These are phyloP conservation scores for Botrytis elliptica DNA, from an alignment of 2,329 filamentous ascomycete genomes.

Conservation along the genomic window DNA sequence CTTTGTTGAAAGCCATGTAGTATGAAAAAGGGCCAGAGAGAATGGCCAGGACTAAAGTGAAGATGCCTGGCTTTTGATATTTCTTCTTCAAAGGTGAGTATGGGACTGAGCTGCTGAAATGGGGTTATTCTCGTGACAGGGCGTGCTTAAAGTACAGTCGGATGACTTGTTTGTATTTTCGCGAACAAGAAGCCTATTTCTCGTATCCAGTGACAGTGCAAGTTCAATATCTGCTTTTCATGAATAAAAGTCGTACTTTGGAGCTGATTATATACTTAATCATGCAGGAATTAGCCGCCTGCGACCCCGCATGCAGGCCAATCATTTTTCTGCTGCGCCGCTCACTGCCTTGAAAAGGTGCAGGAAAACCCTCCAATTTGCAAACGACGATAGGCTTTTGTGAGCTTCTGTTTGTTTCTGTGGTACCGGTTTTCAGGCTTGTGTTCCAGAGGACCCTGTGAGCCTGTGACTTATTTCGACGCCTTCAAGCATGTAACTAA, in stretches of 20 bases:
- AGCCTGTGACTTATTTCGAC: neutral
- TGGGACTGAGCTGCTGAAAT: neutral
- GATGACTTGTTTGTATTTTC: neutral
- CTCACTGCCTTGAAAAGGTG: neutral
- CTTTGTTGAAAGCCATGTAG: neutral
- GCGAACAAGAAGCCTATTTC: neutral
- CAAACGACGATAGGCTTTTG: neutral
- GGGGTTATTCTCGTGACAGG: neutral
- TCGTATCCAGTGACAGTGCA: neutral
- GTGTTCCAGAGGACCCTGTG: neutral
- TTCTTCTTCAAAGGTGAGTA: neutral
- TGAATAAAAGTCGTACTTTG: neutral
- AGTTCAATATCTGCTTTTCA: neutral
- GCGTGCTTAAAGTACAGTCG: too few species aligned
- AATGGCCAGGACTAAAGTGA: neutral
- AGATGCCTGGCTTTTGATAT: neutral
- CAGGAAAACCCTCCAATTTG: neutral
- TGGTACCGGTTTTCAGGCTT: neutral
- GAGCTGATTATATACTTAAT: neutral
- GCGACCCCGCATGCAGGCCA: neutral
- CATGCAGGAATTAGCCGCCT: neutral
- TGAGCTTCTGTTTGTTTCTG: neutral
- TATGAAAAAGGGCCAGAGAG: neutral
- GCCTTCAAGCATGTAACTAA: neutral
- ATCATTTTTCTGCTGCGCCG: neutral